phyloP scores from a whole-genome alignment of 495 filamentous ascomycete species.

The Lophiotrema nucula region DNA sequence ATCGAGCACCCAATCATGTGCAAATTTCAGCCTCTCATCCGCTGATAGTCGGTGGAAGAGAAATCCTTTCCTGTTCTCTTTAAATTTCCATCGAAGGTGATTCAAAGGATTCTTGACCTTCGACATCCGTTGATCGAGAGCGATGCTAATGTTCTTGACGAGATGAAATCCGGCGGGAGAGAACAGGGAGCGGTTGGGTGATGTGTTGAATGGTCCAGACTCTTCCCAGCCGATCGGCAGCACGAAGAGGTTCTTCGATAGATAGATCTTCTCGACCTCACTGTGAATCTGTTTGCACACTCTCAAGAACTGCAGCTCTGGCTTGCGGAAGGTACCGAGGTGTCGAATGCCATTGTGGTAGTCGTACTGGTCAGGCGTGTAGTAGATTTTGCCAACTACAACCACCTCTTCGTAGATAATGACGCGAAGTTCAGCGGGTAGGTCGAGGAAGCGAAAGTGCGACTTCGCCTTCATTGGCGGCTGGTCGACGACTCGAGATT shows the following conservation, averaged over 20 bases:
- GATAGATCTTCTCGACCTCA: not conserved
- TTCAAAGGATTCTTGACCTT: not conserved
- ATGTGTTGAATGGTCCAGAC: not conserved
- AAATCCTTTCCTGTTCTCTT: too few relatives aligned
- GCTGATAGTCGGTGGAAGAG: not conserved
- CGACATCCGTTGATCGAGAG: not conserved
- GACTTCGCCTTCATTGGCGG: too few relatives aligned
- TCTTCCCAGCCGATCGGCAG: not conserved
- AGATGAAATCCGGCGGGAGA: not conserved
- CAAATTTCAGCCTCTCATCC: not conserved
- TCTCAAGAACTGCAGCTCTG: not conserved
- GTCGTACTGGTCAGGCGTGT: not conserved
- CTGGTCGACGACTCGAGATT: too few relatives aligned
- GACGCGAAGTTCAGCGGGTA: not conserved
- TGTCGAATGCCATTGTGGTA: not conserved
- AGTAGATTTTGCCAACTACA: constrained; percentile 1
- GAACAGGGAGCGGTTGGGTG: not conserved
- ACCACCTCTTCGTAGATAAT: constrained; percentile 4
- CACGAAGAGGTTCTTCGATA: not conserved
- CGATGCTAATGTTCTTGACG: not conserved
- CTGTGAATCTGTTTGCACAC: not conserved
- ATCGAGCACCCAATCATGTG: not conserved
- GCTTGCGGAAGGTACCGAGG: not conserved
- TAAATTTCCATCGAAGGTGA: not conserved
- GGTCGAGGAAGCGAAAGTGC: constrained; percentile 5